Conservation (phyloP, 768 basidiomycete species). For the Boletales sp. region DNA sequence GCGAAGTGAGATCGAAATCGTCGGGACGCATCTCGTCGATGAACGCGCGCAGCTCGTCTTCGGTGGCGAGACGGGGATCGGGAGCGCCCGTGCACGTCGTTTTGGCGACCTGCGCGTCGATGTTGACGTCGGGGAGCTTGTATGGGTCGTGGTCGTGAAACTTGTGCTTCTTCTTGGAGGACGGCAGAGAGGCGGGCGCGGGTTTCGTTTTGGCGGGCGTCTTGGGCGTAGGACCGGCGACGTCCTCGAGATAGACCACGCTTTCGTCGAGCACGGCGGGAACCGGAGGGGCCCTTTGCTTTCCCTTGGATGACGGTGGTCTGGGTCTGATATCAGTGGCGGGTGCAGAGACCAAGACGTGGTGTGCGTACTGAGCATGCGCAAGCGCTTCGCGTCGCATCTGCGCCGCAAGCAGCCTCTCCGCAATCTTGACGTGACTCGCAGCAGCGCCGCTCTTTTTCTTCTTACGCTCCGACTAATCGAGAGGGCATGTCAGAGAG, state of each 20-base stretch:
- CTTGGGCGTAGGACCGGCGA: conserved; percentile 51
- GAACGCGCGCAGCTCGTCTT: conserved; percentile 88
- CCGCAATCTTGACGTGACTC: conserved; percentile 84
- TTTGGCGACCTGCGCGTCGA: conserved; percentile 59
- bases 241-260: conserved; percentile 87
- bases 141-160: conserved; percentile 89
- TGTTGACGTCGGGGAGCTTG: conserved; percentile 77
- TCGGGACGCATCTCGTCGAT: conserved; percentile 96
- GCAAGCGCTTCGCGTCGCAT: conserved; percentile 85
- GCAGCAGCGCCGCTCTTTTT: conserved; percentile 89
- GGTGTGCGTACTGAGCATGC: conserved; percentile 46
- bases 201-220: conserved; percentile 41
- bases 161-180: conserved; percentile 56
- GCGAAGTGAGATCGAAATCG: conserved; percentile 88
- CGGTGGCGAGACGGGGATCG: conserved; percentile 93
- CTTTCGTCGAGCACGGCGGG: conserved; percentile 61
- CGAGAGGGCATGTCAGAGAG: conserved; percentile 7
- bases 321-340: conserved; percentile 6
- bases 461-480: conserved; percentile 78
- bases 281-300: conserved; percentile 42
- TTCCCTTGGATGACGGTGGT: conserved; percentile 36
- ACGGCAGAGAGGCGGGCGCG: conserved; percentile 38
- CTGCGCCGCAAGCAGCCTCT: conserved; percentile 89
- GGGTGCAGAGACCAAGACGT: neutral
- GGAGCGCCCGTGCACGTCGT: conserved; percentile 60